These are phyloP conservation scores for Copromyces sp. DNA, from an alignment of 495 filamentous ascomycete species.

Conservation along the genomic window DNA sequence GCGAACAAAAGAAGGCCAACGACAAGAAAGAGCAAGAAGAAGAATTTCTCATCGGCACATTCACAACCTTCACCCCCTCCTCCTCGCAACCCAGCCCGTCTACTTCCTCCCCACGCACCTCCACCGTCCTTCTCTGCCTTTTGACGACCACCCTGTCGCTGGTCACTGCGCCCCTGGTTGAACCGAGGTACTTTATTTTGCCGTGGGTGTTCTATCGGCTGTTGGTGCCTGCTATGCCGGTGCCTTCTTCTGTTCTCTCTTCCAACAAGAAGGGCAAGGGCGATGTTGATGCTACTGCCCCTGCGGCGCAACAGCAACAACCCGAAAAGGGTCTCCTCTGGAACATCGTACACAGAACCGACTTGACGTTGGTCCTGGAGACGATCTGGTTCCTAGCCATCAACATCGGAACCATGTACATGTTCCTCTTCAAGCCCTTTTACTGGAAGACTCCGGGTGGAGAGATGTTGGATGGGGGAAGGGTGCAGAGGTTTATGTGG, in stretches of 20 bases:
- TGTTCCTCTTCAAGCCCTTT: constrained; percentile 74
- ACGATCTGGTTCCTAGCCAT: constrained; percentile 68
- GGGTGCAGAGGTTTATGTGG: constrained; percentile 91
- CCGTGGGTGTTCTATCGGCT: constrained; percentile 93
- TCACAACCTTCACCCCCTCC: not conserved
- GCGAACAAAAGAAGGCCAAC: not conserved
- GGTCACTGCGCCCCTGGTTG: constrained; percentile 81
- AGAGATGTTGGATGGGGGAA: constrained; percentile 56
- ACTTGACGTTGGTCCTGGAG: constrained; percentile 52
- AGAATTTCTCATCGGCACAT: not conserved
- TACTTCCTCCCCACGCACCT: constrained; percentile 18
- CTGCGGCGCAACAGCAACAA: not conserved
- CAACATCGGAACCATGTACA: constrained; percentile 63
- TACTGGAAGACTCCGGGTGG: constrained; percentile 49
- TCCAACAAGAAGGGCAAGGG: not conserved
- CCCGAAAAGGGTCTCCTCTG: not conserved
- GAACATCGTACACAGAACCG: constrained; percentile 1
- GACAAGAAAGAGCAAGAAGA: not conserved
- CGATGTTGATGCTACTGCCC: not conserved
- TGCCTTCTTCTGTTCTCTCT: not conserved
- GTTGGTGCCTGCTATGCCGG: constrained; percentile 48
- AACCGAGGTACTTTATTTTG: constrained; percentile 88
- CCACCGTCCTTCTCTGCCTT: constrained; percentile 53
- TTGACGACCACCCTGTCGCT: constrained; percentile 64
- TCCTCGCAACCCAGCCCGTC: not conserved